Evolutionary conservation across 1,139 yeast species (phyloP).

Genomic region (Candida sanyaensis): DNA sequence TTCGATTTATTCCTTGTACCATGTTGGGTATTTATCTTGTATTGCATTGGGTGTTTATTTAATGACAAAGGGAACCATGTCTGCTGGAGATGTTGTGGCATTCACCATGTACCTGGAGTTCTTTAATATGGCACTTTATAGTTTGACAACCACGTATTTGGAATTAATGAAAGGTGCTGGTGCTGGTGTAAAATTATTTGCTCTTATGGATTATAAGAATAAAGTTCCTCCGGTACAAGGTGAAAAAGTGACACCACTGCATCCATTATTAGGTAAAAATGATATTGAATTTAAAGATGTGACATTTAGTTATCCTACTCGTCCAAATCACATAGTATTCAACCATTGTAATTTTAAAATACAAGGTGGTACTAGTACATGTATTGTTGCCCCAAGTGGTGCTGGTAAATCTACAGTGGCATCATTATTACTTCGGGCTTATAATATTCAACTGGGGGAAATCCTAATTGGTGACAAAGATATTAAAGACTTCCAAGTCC

Average conservation of each 20-base stretch:
- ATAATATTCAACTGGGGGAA: slow-evolving; percentile 56
- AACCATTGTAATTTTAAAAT: slow-evolving; percentile 62
- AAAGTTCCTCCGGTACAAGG: slow-evolving; percentile 47
- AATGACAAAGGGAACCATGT: slow-evolving; percentile 44
- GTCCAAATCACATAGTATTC: slow-evolving; percentile 75
- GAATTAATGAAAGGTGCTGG: slow-evolving; percentile 60
- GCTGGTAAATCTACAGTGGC: slow-evolving; percentile 90
- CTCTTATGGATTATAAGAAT: slow-evolving; percentile 45
- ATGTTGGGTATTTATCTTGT: slow-evolving; percentile 48
- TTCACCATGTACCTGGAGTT: slow-evolving; percentile 53
- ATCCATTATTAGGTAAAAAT: slow-evolving; percentile 45
- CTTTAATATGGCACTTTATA: slow-evolving; percentile 50
- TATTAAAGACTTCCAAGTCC: slow-evolving; percentile 63
- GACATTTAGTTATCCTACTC: slow-evolving; percentile 80
- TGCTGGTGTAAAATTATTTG: slow-evolving; percentile 51
- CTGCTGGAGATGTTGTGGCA: slow-evolving; percentile 50
- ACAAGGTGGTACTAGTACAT: slow-evolving; percentile 74
- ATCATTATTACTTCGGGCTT: slow-evolving; percentile 69
- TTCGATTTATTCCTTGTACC: slow-evolving; percentile 47
- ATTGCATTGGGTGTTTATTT: slow-evolving; percentile 48
- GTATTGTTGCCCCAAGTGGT: slow-evolving; percentile 91
- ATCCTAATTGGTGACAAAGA: slow-evolving; percentile 69
- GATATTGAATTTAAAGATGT: slow-evolving; percentile 69
- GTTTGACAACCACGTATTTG: slow-evolving; percentile 53
- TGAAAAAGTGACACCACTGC: slow-evolving; percentile 24